Conservation (phyloP, 108 stramenopile genomes). For the Nitzschia inconspicua region DNA sequence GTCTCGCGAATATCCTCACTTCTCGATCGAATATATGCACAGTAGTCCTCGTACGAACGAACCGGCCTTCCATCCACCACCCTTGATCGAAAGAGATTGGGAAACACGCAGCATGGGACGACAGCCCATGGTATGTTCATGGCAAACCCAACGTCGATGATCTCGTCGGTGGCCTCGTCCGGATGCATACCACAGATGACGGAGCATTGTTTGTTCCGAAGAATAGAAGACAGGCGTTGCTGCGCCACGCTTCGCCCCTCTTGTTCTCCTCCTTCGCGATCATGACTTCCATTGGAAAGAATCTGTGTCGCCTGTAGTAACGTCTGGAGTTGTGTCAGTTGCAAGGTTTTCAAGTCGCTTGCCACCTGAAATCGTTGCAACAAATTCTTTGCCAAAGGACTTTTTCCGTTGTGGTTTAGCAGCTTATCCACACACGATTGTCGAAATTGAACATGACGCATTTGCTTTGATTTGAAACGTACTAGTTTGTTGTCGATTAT, state of each 20-base stretch:
- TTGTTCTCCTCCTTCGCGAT: neutral
- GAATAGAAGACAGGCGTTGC: no score
- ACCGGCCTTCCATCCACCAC: constrained; percentile 26
- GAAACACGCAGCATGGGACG: constrained; percentile 87
- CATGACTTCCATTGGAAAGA: neutral
- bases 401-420: neutral
- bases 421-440: neutral
- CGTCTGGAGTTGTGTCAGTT: neutral
- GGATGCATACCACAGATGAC: constrained; percentile 79
- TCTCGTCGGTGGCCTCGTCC: constrained; percentile 85
- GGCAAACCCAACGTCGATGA: constrained; percentile 68
- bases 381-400: neutral
- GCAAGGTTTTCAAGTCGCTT: no score
- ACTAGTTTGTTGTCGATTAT: neutral
- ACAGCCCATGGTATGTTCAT: constrained; percentile 77
- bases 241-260: constrained; percentile 1
- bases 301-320: neutral
- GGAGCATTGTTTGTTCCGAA: constrained; percentile 12
- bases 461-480: neutral
- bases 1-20: no score
- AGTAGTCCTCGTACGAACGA: constrained; percentile 43
- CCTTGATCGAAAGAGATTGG: constrained; percentile 48
- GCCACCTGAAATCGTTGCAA: neutral
- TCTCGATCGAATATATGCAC: constrained; percentile 48
- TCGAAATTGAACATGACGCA: neutral